Evolutionary conservation across 495 filamentous ascomycete species (phyloP).

Genomic region (Cladorrhinum samala): DNA sequence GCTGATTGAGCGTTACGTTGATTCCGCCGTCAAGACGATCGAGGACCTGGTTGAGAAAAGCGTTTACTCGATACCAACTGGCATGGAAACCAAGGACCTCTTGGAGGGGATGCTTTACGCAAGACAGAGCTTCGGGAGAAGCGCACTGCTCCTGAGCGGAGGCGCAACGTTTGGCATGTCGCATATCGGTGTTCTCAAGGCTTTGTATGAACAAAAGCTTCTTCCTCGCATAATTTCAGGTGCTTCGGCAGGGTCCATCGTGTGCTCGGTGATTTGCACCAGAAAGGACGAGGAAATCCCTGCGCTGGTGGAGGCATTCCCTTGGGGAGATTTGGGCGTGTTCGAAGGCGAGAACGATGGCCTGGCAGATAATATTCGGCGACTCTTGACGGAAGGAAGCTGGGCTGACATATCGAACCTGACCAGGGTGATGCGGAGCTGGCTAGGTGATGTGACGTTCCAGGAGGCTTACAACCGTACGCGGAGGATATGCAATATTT

Average conservation of each 20-base stretch:
- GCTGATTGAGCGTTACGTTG: conserved; percentile 81
- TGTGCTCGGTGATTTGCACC: conserved; percentile 78
- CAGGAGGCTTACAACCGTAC: conserved; percentile 94
- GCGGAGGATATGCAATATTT: conserved; percentile 83
- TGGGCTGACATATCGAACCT: conserved; percentile 80
- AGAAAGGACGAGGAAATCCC: conserved; percentile 82
- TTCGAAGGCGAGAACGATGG: conserved; percentile 70
- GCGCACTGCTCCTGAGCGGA: conserved; percentile 79
- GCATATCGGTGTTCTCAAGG: conserved; percentile 89
- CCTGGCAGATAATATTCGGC: conserved; percentile 59
- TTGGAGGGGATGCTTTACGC: conserved; percentile 58
- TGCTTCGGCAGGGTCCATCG: conserved; percentile 90
- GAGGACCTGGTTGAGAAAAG: conserved; percentile 61
- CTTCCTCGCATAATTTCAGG: conserved; percentile 91
- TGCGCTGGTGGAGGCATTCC: conserved; percentile 61
- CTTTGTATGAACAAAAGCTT: conserved; percentile 66
- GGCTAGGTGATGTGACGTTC: conserved; percentile 86
- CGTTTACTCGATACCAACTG: conserved; percentile 40
- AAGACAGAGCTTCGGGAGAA: conserved; percentile 82
- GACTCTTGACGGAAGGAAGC: conserved; percentile 73
- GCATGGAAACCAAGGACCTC: conserved; percentile 58
- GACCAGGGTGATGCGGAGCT: conserved; percentile 67
- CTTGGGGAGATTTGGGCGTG: conserved; percentile 75
- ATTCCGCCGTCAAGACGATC: conserved; percentile 67
- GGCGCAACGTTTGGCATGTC: conserved; percentile 95